These are phyloP conservation scores for Linnemannia exigua DNA, from an alignment of 192 early-diverging fungal genomes.

Conservation along the genomic window DNA sequence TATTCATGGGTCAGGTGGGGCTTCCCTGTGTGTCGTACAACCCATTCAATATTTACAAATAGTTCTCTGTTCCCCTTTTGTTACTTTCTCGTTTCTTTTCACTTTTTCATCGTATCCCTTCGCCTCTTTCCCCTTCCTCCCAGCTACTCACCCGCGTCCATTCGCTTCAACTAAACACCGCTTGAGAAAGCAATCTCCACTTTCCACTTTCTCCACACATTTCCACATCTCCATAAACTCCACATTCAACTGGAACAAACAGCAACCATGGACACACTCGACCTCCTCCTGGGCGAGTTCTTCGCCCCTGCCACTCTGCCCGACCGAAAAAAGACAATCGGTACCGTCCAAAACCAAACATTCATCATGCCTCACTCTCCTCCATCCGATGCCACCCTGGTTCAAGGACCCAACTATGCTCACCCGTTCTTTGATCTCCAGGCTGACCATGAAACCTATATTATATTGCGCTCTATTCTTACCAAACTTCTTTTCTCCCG, in stretches of 20 bases:
- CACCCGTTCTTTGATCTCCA: background rate
- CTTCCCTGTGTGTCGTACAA: background rate
- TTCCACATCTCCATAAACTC: background rate
- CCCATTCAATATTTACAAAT: background rate
- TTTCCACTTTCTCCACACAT: background rate
- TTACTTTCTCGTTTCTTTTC: background rate
- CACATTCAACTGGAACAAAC: background rate
- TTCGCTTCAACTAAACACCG: background rate
- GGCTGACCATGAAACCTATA: conserved; percentile 5
- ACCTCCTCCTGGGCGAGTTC: conserved; percentile 51
- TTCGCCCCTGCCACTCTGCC: conserved; percentile 38
- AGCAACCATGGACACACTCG: conserved; percentile 39
- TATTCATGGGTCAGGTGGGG: background rate
- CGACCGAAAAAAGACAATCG: conserved; percentile 46
- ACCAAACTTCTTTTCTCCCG: background rate
- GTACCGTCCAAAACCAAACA: conserved; percentile 11
- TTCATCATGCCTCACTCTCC: background rate
- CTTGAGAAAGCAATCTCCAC: background rate
- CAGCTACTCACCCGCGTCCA: background rate
- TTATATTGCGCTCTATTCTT: background rate
- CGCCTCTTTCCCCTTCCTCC: background rate
- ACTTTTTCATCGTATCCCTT: background rate
- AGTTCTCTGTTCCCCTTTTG: background rate
- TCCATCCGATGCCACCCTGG: background rate
- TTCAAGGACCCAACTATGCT: background rate